Base-by-base conservation (phyloP, 1,284 basidiomycete species). In the Irpex lacteus region DNA sequence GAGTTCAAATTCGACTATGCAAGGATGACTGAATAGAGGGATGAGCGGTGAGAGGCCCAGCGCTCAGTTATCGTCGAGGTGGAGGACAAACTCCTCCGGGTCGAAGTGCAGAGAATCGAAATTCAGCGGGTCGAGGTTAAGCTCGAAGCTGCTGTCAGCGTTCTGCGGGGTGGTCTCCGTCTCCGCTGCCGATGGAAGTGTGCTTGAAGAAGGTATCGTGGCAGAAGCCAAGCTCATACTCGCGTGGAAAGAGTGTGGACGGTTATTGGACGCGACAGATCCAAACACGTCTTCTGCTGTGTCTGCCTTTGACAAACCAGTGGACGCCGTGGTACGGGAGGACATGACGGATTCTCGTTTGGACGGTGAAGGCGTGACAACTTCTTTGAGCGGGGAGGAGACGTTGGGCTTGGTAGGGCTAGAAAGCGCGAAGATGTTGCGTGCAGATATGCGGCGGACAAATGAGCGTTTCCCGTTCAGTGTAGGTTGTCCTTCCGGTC, bases 71-170 rank as follows among this genome's bases (percentile, higher is more conserved):
- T 44, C 40, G 40, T 74, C 69, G 65, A 56, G 34, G 21, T 18
- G 54, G 4, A 56, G 54, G 11, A 56, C 7, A 34, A 86, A 88
- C 55, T 78, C 80, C 64, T 86, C 82, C 19, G 81, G 80, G 70
- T 90, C 86, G 63, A 90, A 88, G 61, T 85, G 87, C 53, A 90
- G 68, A 0, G 81, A 78, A 66, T 90, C 88, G 69, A 90, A 90
- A 70, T 88, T 87, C 61, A 90, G 75, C 26, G 89, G 89, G 70
- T 89, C 85, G 15, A 90, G 82, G 54, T 75, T 78, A 85, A 89
- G 85, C 76, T 90, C 87, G 60, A 86, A 75, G 65, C 80, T 81
- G 66, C 75, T 66, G 59, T 85, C 80, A 26, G 67, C 70, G 4
- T 53, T 65, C 36, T 68, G 63, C 5, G 40, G 13, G 34, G 59